Evolutionary conservation across 495 filamentous ascomycete species (phyloP).

Genomic region (Trichoderma erinaceum): DNA sequence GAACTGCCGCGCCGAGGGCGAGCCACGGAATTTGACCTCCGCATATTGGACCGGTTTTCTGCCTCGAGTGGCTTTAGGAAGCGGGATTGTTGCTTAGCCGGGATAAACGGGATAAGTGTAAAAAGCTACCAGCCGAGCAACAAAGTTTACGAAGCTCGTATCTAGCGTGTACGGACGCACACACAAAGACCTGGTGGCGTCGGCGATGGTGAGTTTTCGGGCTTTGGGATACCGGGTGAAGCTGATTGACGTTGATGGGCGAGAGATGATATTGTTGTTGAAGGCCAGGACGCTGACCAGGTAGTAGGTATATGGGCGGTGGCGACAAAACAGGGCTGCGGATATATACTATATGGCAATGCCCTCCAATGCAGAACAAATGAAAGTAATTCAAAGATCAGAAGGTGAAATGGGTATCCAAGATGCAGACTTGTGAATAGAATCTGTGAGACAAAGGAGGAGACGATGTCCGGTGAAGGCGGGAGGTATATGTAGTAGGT

Average conservation of each 20-base stretch:
- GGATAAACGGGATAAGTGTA: background rate
- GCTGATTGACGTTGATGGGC: background rate
- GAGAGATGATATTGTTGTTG: background rate
- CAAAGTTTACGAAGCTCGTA: conserved; percentile 11
- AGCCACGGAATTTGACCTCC: conserved; percentile 2
- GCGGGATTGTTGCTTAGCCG: background rate
- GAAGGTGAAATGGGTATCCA: background rate
- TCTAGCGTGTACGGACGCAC: background rate
- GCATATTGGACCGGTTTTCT: background rate
- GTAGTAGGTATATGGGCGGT: background rate
- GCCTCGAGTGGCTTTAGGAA: background rate
- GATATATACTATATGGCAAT: background rate
- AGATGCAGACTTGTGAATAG: background rate
- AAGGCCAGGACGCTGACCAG: background rate
- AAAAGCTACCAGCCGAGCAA: conserved; percentile 14
- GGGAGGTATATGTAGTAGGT: conserved; percentile 12
- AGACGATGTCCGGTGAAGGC: background rate
- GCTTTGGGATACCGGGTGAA: background rate
- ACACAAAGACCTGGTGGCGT: background rate
- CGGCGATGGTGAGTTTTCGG: background rate
- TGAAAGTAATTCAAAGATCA: background rate
- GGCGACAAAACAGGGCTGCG: background rate
- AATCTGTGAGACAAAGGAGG: background rate
- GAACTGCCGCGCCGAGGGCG: conserved; percentile 1
- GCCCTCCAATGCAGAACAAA: background rate